Evolutionary conservation across 1,284 basidiomycete species (phyloP).

Genomic region (Trichosporon sp.): DNA sequence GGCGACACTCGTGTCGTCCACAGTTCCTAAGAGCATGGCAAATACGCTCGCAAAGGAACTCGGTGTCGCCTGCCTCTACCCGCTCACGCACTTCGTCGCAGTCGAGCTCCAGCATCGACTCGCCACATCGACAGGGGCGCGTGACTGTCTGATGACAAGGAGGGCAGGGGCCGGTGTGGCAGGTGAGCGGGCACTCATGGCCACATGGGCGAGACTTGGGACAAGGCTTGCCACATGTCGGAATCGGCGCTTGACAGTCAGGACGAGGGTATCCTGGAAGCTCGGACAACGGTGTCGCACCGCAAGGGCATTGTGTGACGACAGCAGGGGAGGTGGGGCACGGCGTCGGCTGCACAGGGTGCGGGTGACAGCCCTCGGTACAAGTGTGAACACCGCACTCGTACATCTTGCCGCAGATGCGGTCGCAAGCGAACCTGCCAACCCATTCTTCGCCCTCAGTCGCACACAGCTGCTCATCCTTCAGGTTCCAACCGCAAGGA

Average conservation of each 20-base stretch:
- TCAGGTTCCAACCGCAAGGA: constrained; percentile 59
- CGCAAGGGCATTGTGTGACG: constrained; percentile 74
- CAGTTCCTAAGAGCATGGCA: constrained; percentile 68
- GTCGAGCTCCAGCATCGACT: constrained; percentile 55
- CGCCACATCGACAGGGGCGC: constrained; percentile 73
- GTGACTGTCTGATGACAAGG: constrained; percentile 64
- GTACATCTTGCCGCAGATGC: constrained; percentile 61
- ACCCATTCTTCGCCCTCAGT: constrained; percentile 53
- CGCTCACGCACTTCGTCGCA: constrained; percentile 47
- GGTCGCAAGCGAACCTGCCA: constrained; percentile 64
- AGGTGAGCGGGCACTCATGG: constrained; percentile 61
- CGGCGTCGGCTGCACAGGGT: constrained; percentile 54
- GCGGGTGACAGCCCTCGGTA: constrained; percentile 62
- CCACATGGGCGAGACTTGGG: constrained; percentile 61
- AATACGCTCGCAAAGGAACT: constrained; percentile 69
- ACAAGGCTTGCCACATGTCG: constrained; percentile 67
- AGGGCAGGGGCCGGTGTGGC: constrained; percentile 57
- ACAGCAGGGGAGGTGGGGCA: constrained; percentile 69
- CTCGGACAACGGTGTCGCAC: constrained; percentile 55
- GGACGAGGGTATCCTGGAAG: constrained; percentile 51
- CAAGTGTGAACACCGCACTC: constrained; percentile 72
- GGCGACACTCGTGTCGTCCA: constrained; percentile 72
- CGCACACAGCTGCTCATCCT: constrained; percentile 35
- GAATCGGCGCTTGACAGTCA: constrained; percentile 67
- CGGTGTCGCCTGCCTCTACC: constrained; percentile 47